These are phyloP conservation scores for Rheum nobile DNA, from an alignment of 148 eudicot species.

Conservation along the genomic window DNA sequence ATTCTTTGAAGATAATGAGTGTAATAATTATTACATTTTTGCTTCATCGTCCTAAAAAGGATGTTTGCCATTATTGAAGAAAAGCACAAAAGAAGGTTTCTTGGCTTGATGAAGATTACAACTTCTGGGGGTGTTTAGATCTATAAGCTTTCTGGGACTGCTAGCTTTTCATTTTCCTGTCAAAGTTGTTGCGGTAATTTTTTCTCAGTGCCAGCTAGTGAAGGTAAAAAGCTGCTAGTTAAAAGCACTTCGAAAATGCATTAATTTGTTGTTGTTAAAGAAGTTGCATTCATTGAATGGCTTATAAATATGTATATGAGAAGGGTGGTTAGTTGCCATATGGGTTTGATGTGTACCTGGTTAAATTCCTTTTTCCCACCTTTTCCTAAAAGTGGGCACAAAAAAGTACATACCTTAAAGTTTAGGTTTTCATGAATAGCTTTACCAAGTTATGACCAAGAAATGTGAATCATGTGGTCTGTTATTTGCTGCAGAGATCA, in stretches of 20 bases:
- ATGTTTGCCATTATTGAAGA: not conserved
- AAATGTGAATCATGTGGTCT: conserved; percentile 9
- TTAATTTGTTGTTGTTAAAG: not conserved
- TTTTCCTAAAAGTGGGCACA: conserved; percentile 16
- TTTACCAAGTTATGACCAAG: not conserved
- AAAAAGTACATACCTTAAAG: conserved; percentile 10
- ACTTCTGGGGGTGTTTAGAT: not conserved
- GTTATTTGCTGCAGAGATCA: conserved; percentile 8
- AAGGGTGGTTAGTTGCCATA: conserved; percentile 16
- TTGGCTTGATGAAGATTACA: not conserved
- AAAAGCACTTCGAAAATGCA: not conserved
- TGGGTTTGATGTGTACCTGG: conserved; percentile 16
- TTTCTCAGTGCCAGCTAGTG: conserved; percentile 4
- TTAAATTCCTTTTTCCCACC: conserved; percentile 8
- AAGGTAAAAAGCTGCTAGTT: not conserved
- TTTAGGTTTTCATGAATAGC: not conserved
- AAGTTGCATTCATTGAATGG: not conserved
- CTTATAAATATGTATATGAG: not conserved
- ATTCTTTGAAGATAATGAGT: conserved; percentile 2
- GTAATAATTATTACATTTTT: not conserved
- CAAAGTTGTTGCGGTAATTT: not conserved
- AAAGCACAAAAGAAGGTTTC: not conserved
- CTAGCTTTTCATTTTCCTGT: not conserved
- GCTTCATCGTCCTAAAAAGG: not conserved
- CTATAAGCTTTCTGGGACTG: conserved; percentile 4